Evolutionary conservation across 352 stramenopile genomes (phyloP).

Genomic region (Stephanocyclus meneghinianus): DNA sequence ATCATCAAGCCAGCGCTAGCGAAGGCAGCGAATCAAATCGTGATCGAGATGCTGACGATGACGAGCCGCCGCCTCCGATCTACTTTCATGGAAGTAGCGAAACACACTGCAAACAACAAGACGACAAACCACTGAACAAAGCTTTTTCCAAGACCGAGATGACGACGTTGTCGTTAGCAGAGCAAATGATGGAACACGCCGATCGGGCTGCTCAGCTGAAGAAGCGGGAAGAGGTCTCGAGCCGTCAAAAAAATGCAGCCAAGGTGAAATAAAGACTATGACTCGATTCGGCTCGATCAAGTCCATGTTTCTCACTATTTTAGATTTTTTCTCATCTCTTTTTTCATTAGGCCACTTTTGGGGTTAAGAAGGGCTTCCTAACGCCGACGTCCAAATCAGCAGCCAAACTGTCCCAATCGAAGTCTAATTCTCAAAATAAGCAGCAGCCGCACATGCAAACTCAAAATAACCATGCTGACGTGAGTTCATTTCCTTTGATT

Average conservation of each 20-base stretch:
- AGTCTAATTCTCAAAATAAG: conserved; percentile 16
- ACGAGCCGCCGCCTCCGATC: conserved; percentile 10
- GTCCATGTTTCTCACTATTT: background rate
- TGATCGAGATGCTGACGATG: background rate
- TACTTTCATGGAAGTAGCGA: background rate
- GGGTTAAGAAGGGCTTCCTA: conserved; percentile 59
- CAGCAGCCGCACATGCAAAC: background rate
- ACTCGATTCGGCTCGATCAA: background rate
- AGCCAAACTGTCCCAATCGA: background rate
- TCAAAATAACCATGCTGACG: background rate
- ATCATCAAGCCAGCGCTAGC: background rate
- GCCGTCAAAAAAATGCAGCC: background rate
- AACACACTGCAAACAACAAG: background rate
- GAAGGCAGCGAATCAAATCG: background rate
- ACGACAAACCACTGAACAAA: background rate
- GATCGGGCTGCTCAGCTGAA: background rate
- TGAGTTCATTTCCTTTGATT: background rate
- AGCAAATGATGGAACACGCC: conserved; percentile 9
- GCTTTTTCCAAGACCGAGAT: background rate
- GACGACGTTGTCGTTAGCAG: background rate
- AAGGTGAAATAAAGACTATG: background rate
- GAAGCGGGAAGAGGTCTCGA: background rate
- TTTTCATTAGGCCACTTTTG: conserved; percentile 28
- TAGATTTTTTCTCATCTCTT: background rate
- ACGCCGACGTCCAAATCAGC: conserved; percentile 20